Base-by-base conservation (phyloP, 169 alveolate genomes). In the Eimeria sp. region DNA sequence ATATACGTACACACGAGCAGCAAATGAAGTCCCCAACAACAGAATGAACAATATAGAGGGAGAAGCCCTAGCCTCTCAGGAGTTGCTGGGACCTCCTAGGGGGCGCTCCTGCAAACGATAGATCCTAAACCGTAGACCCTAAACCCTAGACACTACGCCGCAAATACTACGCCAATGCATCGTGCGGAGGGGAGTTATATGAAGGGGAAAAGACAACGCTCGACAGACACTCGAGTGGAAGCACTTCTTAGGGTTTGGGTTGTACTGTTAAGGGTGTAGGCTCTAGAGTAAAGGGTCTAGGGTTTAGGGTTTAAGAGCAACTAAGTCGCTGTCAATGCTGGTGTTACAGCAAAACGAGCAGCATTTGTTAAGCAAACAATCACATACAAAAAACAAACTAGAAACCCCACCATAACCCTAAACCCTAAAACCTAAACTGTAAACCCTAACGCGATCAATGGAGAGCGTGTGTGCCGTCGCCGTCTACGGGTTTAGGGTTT, bases 101-200 rank as follows among this genome's bases (percentile, higher is more conserved):
- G 75, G 34, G 75, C 34, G 75, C 75, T 18, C 75, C 75, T 65
- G 75, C n/a, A 70, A 70, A 25, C 78, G 47, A 40, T 70, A 22
- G 13, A 70, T 49, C 78, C 45, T 70, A 70, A 70, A 54, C 58
- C 58, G 18, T 51, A 51, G 11, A 67, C 78, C 45, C 78, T 18
- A 70, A 70, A 70, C 78, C 45, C 45, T 70, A 25, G 27, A 70
- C 78, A 10, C 45, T 25, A n/a, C 1, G 27, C 45, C 3, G 47
- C 18, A 14, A 70, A 70, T 45, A 14, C 61, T 54, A 54, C 61
- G 10, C 61, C 4, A 11, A 3, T 11, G 61, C 10, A 54, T 54
- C 16, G 61, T 0, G 61, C 16, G 10, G 61, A 54, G 61, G 40
- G 40, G 40, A 34, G 40, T 34, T 0, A 2, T 34, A 34, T 2